phyloP scores from a whole-genome alignment of 129 eudicot species.

The Centaurea solstitialis region DNA sequence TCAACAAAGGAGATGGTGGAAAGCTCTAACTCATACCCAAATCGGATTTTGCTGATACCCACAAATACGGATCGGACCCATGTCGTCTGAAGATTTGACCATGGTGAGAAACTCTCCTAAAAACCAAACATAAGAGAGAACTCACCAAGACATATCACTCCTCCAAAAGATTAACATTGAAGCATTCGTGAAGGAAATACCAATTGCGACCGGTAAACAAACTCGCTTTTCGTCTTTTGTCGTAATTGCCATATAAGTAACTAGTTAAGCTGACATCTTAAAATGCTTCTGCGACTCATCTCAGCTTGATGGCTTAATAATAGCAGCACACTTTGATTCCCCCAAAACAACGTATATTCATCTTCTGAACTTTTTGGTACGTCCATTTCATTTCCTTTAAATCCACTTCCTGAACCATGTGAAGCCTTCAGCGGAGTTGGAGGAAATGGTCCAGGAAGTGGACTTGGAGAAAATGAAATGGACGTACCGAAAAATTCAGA shows the following conservation, averaged over 20 bases:
- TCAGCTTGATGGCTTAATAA: conserved; percentile 11
- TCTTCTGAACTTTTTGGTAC: background rate
- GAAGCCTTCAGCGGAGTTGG: no score
- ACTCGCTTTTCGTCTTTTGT: background rate
- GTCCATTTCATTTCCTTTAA: conserved; percentile 6
- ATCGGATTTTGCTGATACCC: no score
- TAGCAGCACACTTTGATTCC: background rate
- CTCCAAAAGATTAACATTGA: background rate
- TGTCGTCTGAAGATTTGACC: no score
- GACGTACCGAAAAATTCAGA: no score
- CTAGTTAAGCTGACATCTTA: background rate
- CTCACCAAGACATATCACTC: background rate
- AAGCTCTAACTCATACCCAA: no score
- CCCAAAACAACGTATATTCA: background rate
- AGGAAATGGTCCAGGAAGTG: no score
- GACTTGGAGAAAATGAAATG: no score
- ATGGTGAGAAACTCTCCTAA: no score
- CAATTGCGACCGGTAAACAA: background rate
- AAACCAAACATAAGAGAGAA: no score
- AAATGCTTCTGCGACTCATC: background rate
- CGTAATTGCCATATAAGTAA: background rate
- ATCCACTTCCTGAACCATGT: conserved; percentile 9
- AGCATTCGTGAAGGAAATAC: conserved; percentile 26
- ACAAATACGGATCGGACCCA: no score
- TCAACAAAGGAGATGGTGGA: no score